Evolutionary conservation across 768 basidiomycete genomes (phyloP), one percentile per base, ranked within the genome.

Genomic region (Candolleomyces eurysporus): DNA sequence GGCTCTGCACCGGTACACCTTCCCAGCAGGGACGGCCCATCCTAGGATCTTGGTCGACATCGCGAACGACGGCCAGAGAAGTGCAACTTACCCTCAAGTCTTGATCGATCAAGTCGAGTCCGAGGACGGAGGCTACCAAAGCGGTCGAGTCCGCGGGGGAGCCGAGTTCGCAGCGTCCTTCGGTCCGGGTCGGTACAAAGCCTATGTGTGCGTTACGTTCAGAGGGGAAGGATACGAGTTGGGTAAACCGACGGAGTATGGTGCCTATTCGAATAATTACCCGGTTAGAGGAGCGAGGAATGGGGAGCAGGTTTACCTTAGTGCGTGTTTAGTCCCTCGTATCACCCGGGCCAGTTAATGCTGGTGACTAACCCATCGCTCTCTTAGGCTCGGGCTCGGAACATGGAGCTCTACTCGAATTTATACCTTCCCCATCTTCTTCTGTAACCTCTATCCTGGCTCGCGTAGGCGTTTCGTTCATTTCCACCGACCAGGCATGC

Each of bases 401-500:
- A 65, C 71, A 83, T 54, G 85, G 86, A 13, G 84, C 80, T 1
- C 64, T 86, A 10, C 72, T 86, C 54, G 82, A 82, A 0, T 86
- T 85, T 72, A 68, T 68, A 0, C 82, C 79, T 5, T 73, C 77
- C 22, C 77, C 79, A 6, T 65, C 68, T n/a, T 56, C 54, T 17
- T 54, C 62, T 11, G 61, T 67, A 9, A 82, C 81, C 0, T 73
- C 78, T 1, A 82, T 89, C 60, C 74, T 86, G 21, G 84, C 77
- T 1, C 82, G 86, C n/a, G 80, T 84, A 4, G 86, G 87, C n/a
- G 80, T 89, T 6, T 87, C 85, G 0, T 80, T 88, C 64, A 83
- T 88, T 56, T 88, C 86, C 4, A 74, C 76, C 21, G 78, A 76
- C 1, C 86, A 87, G 64, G 86, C 86, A 0, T 89, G 86, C 65